Percentiles rank a stretch among this genome's conserved stretches.
phyloP scores from a whole-genome alignment of 2,329 filamentous ascomycete species.

The Epichloe uncinata region DNA sequence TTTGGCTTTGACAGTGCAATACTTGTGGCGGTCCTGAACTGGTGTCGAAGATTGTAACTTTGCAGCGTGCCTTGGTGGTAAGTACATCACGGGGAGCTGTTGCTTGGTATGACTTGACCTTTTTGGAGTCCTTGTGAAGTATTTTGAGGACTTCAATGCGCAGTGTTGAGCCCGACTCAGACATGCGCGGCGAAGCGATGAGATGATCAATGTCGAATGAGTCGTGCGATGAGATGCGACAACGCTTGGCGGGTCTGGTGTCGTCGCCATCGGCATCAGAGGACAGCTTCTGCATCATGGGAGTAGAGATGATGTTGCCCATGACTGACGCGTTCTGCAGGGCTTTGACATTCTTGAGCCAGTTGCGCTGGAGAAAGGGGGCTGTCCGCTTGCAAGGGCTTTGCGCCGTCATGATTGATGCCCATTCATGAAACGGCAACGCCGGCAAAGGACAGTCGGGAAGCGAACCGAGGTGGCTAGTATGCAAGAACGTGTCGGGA shows the following conservation, averaged over 20 bases:
- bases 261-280: slow-evolving; percentile 22
- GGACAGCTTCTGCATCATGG: slow-evolving; percentile 20
- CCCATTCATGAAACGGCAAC: slow-evolving; percentile 19
- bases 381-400: slow-evolving; percentile 33
- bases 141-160: slow-evolving; percentile 41
- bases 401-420: slow-evolving; percentile 34
- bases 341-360: slow-evolving; percentile 33
- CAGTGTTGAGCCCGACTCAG: slow-evolving; percentile 27
- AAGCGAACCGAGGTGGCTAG: neutral
- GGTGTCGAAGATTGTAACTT: slow-evolving; percentile 24
- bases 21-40: slow-evolving; percentile 25
- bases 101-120: slow-evolving; percentile 17
- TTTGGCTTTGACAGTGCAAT: slow-evolving; percentile 40
- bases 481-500: slow-evolving; percentile 3
- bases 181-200: slow-evolving; percentile 17
- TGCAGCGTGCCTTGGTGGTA: slow-evolving; percentile 23
- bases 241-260: slow-evolving; percentile 34
- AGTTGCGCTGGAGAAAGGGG: slow-evolving; percentile 43
- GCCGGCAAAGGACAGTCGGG: neutral
- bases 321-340: slow-evolving; percentile 26
- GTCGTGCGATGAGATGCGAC: slow-evolving; percentile 30
- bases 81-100: slow-evolving; percentile 16
- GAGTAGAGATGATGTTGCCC: slow-evolving; percentile 29
- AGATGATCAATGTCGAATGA: slow-evolving; percentile 20
- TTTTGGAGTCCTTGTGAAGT: slow-evolving; percentile 33